Evolutionary conservation across 768 basidiomycete species (phyloP).

Genomic region (Boletus bicolor): DNA sequence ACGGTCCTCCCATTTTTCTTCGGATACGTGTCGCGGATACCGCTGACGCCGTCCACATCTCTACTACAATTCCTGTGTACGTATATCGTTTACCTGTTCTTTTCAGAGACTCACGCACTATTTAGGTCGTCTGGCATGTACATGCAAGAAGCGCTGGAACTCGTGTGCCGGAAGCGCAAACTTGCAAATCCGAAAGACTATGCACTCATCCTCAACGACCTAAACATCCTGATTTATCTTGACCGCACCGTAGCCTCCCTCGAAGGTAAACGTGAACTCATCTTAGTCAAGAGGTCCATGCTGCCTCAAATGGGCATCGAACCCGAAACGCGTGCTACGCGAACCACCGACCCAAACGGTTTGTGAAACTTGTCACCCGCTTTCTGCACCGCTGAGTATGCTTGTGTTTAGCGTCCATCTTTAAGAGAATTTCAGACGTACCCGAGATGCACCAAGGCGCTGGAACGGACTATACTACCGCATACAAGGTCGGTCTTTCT

Average conservation of each 20-base stretch:
- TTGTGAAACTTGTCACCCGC: constrained; percentile 13
- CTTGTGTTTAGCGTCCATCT: constrained; percentile 72
- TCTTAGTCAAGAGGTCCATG: constrained; percentile 76
- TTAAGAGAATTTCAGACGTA: constrained; percentile 79
- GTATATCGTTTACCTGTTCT: constrained; percentile 26
- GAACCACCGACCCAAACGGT: constrained; percentile 93
- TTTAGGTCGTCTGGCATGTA: constrained; percentile 87
- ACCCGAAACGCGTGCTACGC: constrained; percentile 58
- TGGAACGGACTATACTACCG: constrained; percentile 74
- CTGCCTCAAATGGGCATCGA: constrained; percentile 69
- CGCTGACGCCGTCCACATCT: constrained; percentile 80
- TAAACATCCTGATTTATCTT: constrained; percentile 78
- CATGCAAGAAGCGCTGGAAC: constrained; percentile 91
- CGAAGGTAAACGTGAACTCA: constrained; percentile 80
- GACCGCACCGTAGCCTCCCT: constrained; percentile 96
- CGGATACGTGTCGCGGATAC: constrained; percentile 78
- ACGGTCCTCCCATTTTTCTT: constrained; percentile 81
- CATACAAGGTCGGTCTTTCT: constrained; percentile 67
- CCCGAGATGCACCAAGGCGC: constrained; percentile 52
- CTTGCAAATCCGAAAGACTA: constrained; percentile 73
- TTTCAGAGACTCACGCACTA: background rate
- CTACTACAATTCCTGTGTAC: constrained; percentile 89
- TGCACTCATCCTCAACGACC: constrained; percentile 62
- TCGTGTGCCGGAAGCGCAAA: constrained; percentile 70
- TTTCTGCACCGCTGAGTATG: background rate